Conservation (phyloP, 345 rosid genomes). For the Pistacia vera region DNA sequence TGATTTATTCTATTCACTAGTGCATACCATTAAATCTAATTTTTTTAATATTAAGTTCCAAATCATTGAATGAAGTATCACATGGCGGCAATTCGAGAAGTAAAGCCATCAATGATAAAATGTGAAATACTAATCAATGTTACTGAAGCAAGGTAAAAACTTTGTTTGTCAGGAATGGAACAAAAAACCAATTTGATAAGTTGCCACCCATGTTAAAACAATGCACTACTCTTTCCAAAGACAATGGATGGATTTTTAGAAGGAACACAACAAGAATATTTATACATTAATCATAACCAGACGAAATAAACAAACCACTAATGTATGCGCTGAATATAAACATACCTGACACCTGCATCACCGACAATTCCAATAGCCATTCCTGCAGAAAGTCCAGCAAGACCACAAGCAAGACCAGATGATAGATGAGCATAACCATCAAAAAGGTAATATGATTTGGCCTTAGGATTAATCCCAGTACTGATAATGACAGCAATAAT, state of each 20-base stretch:
- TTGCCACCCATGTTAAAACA: background rate
- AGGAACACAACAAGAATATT: background rate
- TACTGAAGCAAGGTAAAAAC: background rate
- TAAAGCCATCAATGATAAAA: background rate
- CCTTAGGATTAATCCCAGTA: conserved; percentile 91
- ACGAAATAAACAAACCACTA: background rate
- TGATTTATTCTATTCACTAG: background rate
- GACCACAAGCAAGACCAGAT: conserved; percentile 95
- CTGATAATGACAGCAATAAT: conserved; percentile 94
- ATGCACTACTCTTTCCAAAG: background rate
- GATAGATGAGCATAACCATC: conserved; percentile 96
- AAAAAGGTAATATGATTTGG: conserved; percentile 87
- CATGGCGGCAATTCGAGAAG: background rate
- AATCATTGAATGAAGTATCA: background rate
- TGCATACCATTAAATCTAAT: background rate
- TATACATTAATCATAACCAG: background rate
- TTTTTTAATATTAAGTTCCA: background rate
- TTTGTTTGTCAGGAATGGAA: background rate
- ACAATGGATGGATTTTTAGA: background rate
- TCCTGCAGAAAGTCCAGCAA: conserved; percentile 95
- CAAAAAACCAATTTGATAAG: background rate
- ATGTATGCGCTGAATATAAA: background rate
- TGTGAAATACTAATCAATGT: background rate
- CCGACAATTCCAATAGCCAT: conserved; percentile 98
- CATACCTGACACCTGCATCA: conserved; percentile 95